phyloP scores from a whole-genome alignment of 2,329 filamentous ascomycete species.

The Colletotrichum echinochloae region DNA sequence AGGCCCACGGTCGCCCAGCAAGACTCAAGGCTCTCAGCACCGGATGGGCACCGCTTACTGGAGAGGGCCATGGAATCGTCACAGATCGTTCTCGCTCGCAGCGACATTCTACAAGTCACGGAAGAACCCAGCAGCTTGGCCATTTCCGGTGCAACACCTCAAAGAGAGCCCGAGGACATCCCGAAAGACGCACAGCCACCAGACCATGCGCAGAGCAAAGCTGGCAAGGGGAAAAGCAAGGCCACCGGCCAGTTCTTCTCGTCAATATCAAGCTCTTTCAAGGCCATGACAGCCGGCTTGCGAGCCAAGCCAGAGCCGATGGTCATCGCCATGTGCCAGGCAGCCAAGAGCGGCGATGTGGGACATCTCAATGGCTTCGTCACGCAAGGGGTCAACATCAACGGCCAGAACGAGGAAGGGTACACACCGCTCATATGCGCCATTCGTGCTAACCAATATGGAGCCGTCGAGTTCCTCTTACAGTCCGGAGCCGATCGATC shows the following conservation, averaged over 20 bases:
- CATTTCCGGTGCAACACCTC: background rate
- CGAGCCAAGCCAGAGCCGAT: slow-evolving; percentile 52
- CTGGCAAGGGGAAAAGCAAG: slow-evolving; percentile 36
- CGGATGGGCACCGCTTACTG: slow-evolving; percentile 27
- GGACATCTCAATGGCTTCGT: slow-evolving; percentile 50
- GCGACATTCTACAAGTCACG: slow-evolving; percentile 6
- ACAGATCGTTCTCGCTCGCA: slow-evolving; percentile 23
- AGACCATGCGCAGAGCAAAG: slow-evolving; percentile 1
- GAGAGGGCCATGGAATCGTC: slow-evolving; percentile 35
- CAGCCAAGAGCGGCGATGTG: slow-evolving; percentile 49
- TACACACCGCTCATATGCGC: slow-evolving; percentile 52
- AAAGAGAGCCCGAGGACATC: background rate
- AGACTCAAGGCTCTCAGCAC: slow-evolving; percentile 21
- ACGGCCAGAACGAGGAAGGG: slow-evolving; percentile 52
- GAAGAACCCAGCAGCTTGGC: slow-evolving; percentile 6
- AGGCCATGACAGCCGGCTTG: slow-evolving; percentile 50
- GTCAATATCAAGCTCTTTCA: slow-evolving; percentile 51
- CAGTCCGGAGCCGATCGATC: slow-evolving; percentile 47
- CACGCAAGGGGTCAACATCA: slow-evolving; percentile 51
- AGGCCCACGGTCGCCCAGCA: slow-evolving; percentile 34
- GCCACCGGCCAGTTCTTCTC: slow-evolving; percentile 42
- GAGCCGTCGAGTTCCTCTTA: slow-evolving; percentile 50
- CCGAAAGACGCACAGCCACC: slow-evolving; percentile 1
- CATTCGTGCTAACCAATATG: slow-evolving; percentile 48
- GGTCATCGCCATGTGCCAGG: slow-evolving; percentile 53